A percentile compares a stretch with the other conserved stretches of the same genome.
These are phyloP conservation scores for Neonectria magnoliae DNA, from an alignment of 2,329 filamentous ascomycete species.

Conservation along the genomic window DNA sequence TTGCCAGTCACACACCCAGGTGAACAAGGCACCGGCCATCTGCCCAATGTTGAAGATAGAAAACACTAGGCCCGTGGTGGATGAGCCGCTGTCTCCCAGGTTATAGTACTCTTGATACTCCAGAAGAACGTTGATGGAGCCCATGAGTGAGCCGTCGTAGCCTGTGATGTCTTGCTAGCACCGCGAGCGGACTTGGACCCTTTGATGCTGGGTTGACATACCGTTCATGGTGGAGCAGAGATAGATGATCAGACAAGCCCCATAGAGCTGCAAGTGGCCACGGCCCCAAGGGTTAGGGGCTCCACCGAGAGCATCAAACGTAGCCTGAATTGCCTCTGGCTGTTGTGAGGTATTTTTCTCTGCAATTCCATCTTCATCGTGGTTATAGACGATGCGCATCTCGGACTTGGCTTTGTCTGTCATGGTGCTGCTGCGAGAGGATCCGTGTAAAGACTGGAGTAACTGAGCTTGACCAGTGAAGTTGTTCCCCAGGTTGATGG, in stretches of 20 bases:
- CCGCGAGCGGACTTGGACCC: not conserved
- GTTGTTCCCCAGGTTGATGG: not conserved
- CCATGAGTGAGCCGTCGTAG: constrained; percentile 55
- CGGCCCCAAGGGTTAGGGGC: constrained; percentile 17
- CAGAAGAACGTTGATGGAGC: constrained; percentile 55
- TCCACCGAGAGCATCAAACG: not conserved
- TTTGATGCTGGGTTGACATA: constrained; percentile 18
- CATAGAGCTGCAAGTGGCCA: constrained; percentile 26
- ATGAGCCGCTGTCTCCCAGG: constrained; percentile 47
- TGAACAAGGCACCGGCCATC: constrained; percentile 54
- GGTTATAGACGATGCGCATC: not conserved
- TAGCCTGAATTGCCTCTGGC: not conserved
- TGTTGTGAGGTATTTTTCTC: not conserved
- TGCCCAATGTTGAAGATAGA: constrained; percentile 56
- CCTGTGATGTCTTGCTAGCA: constrained; percentile 36
- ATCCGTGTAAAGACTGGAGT: not conserved
- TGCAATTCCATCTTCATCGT: not conserved
- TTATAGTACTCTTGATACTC: constrained; percentile 54
- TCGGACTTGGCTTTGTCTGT: not conserved
- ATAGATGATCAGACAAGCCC: constrained; percentile 38
- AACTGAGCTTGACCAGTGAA: not conserved
- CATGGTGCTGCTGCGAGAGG: not conserved
- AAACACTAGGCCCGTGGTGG: constrained; percentile 55
- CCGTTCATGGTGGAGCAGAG: constrained; percentile 55
- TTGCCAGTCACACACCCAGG: constrained; percentile 56